Evolutionary conservation across 129 eudicot genomes (phyloP).

Genomic region (Apium graveolens): DNA sequence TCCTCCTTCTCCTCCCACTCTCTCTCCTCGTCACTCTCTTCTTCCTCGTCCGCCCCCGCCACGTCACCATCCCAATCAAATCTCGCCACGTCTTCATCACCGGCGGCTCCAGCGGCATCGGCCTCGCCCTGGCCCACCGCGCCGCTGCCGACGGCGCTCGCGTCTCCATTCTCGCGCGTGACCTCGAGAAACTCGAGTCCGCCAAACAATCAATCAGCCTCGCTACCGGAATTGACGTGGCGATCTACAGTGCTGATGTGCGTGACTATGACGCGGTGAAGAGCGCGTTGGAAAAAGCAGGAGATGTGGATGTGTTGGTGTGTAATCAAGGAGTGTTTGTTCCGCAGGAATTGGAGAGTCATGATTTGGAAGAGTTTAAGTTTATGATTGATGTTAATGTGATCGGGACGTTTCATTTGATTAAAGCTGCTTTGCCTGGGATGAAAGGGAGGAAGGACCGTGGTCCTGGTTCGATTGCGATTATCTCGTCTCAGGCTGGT

Average conservation of each 20-base stretch:
- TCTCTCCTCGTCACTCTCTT: constrained; percentile 35
- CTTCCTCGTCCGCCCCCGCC: constrained; percentile 46
- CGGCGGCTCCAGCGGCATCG: constrained; percentile 76
- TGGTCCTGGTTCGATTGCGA: constrained; percentile 43
- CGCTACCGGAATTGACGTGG: constrained; percentile 43
- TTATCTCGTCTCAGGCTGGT: constrained; percentile 57
- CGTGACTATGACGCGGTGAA: constrained; percentile 37
- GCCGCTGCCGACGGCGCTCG: constrained; percentile 42
- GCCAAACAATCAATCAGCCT: constrained; percentile 38
- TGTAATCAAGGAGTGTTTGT: constrained; percentile 51
- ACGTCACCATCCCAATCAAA: constrained; percentile 36
- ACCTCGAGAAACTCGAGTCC: constrained; percentile 30
- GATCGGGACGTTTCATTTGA: constrained; percentile 52
- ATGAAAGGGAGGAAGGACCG: constrained; percentile 35
- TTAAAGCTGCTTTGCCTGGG: constrained; percentile 50
- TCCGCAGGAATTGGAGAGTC: constrained; percentile 37
- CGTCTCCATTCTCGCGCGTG: constrained; percentile 49
- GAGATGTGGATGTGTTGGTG: constrained; percentile 43
- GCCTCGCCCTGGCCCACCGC: constrained; percentile 48
- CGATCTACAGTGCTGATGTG: constrained; percentile 44
- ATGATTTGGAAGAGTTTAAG: constrained; percentile 40
- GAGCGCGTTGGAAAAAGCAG: constrained; percentile 36
- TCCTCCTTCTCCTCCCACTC: constrained; percentile 27
- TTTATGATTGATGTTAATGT: constrained; percentile 55
- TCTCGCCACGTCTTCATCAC: constrained; percentile 60